phyloP scores from a whole-genome alignment of 805 yeast species.

The Saturnispora sanitii region DNA sequence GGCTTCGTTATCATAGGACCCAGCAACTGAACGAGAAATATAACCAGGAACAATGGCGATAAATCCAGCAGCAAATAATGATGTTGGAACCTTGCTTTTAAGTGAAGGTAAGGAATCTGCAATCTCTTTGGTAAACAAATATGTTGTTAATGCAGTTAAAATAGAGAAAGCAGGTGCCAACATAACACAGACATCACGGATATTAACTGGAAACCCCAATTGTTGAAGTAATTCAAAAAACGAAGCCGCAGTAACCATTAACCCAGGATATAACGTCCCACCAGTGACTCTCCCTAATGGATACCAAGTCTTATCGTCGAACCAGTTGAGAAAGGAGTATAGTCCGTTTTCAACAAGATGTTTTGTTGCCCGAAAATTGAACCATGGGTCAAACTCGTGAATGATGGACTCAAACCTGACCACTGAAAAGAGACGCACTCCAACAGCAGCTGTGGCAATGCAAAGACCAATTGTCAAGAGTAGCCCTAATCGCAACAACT shows the following conservation, averaged over 20 bases:
- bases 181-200: constrained; percentile 90
- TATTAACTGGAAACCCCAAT: constrained; percentile 77
- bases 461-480: constrained; percentile 5
- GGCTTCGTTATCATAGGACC: constrained; percentile 97
- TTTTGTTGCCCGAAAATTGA: constrained; percentile 93
- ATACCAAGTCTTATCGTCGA: constrained; percentile 98
- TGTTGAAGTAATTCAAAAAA: constrained; percentile 65
- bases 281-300: constrained; percentile 99
- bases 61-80: constrained; percentile 83
- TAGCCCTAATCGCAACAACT: constrained; percentile 2
- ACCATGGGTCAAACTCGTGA: constrained; percentile 97
- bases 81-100: constrained; percentile 48
- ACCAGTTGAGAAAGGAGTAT: constrained; percentile 94
- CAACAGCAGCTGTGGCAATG: constrained; percentile 55
- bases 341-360: constrained; percentile 75
- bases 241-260: constrained; percentile 94
- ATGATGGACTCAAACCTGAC: constrained; percentile 92
- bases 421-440: constrained; percentile 91
- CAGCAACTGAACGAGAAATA: constrained; percentile 96
- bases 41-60: constrained; percentile 98
- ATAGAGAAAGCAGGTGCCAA: constrained; percentile 96
- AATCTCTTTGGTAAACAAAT: constrained; percentile 79
- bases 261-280: constrained; percentile 95
- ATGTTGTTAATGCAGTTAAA: constrained; percentile 82
- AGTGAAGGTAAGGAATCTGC: constrained; percentile 45